Evolutionary conservation across 805 yeast species (phyloP), one percentile per base, ranked within the genome.

Genomic region (Pichia occidentalis): DNA sequence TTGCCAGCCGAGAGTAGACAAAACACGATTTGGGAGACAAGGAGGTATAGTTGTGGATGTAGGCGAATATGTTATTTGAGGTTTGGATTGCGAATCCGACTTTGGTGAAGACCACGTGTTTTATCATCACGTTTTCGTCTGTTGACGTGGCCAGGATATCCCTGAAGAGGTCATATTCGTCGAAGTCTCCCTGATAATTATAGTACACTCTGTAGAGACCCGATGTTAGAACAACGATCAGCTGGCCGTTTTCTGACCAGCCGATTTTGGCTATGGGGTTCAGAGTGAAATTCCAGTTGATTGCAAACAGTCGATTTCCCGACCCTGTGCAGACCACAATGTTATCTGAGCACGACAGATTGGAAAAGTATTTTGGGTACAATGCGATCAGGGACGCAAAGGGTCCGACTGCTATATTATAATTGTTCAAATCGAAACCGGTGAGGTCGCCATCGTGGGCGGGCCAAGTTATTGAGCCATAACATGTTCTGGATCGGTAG

Each of bases 121-220:
- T 36, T 7, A 4, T n/a, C n/a, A n/a, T n/a, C n/a, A n/a, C n/a
- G n/a, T n/a, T n/a, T n/a, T 27, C 17, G 17, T 27, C 17, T 11
- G 30, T 27, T n/a, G 17, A 27, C 5, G 30, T 27, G 10, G 30
- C 30, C 14, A 27, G 7, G 5, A 9, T 11, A n/a, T 12, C 18
- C n/a, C n/a, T n/a, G n/a, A n/a, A n/a, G n/a, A 73, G 43, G 13
- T 57, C 54, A 47, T 65, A 69, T 48, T 79, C 85, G 33, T 67
- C 65, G 53, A 83, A 85, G 31, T 73, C 78, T 4, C 85, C 83
- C 16, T 73, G 73, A 45, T 81, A 75, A 49, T 83, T 87, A 29
- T 65, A 58, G 56, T 82, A 84, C 20, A 68, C 60, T 20, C 94
- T 62, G 18, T 68, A 71, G 21, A 59, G 63, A 6, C 81, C 80